These are phyloP conservation scores for Tetrapisispora fleetii DNA, from an alignment of 805 yeast genomes.

Conservation along the genomic window DNA sequence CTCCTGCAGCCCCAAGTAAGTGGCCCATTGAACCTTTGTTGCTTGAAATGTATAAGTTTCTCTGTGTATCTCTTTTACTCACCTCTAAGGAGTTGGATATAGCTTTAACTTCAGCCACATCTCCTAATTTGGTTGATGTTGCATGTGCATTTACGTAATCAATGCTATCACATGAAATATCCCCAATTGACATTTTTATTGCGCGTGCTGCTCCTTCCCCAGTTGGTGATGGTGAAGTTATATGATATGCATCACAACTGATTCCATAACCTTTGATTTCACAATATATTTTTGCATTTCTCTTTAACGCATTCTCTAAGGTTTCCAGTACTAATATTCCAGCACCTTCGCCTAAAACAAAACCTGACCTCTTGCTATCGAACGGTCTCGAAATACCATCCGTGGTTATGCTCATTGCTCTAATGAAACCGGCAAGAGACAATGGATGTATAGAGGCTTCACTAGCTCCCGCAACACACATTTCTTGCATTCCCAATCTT, in stretches of 20 bases:
- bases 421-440: conserved; percentile 80
- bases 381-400: conserved; percentile 74
- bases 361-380: conserved; percentile 69
- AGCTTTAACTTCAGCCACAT: conserved; percentile 76
- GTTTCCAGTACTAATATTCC: conserved; percentile 74
- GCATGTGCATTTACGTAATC: conserved; percentile 94
- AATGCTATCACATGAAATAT: conserved; percentile 38
- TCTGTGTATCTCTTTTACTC: conserved; percentile 3
- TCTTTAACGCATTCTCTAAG: conserved; percentile 63
- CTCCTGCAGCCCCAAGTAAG: conserved; percentile 90
- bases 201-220: conserved; percentile 82
- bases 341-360: conserved; percentile 89
- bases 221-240: conserved; percentile 77
- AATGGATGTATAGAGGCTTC: conserved; percentile 83
- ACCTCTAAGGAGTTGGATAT: conserved; percentile 34
- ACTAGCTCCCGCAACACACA: conserved; percentile 89
- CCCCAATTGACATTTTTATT: conserved; percentile 64
- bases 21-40: conserved; percentile 94
- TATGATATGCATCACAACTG: conserved; percentile 85
- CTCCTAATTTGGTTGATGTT: conserved; percentile 86
- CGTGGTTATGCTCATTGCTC: conserved; percentile 73
- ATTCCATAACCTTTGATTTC: conserved; percentile 84
- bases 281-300: conserved; percentile 59
- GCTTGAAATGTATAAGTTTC: conserved; percentile 50
- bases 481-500: conserved; percentile 67